These are phyloP conservation scores for Cryphonectria carpinicola DNA, from an alignment of 2,329 filamentous ascomycete genomes.

Conservation along the genomic window DNA sequence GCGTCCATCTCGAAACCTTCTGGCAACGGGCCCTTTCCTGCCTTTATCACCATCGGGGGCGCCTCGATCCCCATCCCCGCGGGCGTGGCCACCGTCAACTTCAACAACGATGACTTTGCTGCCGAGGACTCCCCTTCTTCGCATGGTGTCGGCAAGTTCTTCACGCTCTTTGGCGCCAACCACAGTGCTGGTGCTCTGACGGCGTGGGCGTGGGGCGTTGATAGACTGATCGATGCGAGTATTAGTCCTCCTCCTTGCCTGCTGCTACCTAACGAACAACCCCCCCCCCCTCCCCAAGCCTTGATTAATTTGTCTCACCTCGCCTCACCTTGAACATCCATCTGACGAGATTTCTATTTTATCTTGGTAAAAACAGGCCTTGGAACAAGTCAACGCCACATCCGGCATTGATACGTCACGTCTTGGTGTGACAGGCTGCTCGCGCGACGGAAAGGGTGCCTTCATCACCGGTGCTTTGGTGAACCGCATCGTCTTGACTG, in stretches of 20 bases:
- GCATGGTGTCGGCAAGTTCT: conserved; percentile 63
- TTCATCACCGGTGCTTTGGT: conserved; percentile 64
- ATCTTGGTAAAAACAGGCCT: conserved; percentile 31
- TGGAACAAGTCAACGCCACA: conserved; percentile 52
- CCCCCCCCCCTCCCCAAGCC: no score
- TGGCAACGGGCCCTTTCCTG: conserved; percentile 55
- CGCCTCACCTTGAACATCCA: background rate
- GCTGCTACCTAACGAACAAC: background rate
- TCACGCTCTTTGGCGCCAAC: conserved; percentile 58
- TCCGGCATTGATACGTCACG: conserved; percentile 54
- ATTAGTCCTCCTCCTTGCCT: background rate
- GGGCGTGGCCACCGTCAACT: conserved; percentile 60
- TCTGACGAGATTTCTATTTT: background rate
- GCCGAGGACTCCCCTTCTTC: conserved; percentile 50
- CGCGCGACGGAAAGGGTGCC: conserved; percentile 66
- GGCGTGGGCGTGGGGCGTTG: conserved; percentile 67
- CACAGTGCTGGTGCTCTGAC: conserved; percentile 62
- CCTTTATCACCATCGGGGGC: conserved; percentile 61
- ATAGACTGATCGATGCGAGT: conserved; percentile 58
- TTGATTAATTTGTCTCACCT: no score
- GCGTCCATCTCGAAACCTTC: conserved; percentile 47
- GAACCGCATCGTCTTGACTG: conserved; percentile 60
- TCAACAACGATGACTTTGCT: conserved; percentile 62
- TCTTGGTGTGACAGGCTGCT: conserved; percentile 65
- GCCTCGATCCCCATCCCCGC: conserved; percentile 58